phyloP scores from a whole-genome alignment of 73 alveolate species.

The Tetrahymena thermophila region DNA sequence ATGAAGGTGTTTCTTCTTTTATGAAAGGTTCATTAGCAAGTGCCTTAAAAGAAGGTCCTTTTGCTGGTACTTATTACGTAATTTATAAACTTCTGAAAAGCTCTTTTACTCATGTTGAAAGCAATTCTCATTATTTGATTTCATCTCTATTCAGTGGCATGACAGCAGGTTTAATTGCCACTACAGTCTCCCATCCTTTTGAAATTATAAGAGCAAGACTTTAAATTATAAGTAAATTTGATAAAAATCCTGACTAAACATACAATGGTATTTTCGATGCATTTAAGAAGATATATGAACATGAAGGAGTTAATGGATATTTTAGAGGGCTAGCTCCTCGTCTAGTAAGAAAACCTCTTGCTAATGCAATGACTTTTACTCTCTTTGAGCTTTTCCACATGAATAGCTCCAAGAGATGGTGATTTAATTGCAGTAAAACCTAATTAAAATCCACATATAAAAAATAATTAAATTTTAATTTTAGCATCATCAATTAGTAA shows the following conservation, averaged over 20 bases:
- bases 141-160: constrained; percentile 8
- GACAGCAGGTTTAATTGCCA: constrained; percentile 30
- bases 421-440: background rate
- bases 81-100: constrained; percentile 2
- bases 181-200: constrained; percentile 22
- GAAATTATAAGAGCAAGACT: constrained; percentile 33
- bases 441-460: background rate
- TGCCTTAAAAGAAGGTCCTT: constrained; percentile 20
- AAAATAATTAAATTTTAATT: no score
- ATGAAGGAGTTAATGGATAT: constrained; percentile 28
- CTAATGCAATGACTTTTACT: constrained; percentile 23
- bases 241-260: background rate
- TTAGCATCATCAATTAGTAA: background rate
- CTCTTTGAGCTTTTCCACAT: constrained; percentile 12
- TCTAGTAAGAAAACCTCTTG: constrained; percentile 27
- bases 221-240: constrained; percentile 9
- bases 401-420: background rate
- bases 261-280: background rate
- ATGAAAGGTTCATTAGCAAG: constrained; percentile 26
- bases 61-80: constrained; percentile 38
- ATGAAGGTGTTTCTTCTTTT: constrained; percentile 5
- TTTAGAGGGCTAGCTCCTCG: constrained; percentile 29
- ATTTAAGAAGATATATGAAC: background rate
- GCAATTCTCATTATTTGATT: background rate
- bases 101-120: background rate